A percentile compares a stretch with the other conserved stretches of the same genome.
Conservation (phyloP, 2,329 filamentous ascomycete genomes). For the Atkinsonella texensis region DNA sequence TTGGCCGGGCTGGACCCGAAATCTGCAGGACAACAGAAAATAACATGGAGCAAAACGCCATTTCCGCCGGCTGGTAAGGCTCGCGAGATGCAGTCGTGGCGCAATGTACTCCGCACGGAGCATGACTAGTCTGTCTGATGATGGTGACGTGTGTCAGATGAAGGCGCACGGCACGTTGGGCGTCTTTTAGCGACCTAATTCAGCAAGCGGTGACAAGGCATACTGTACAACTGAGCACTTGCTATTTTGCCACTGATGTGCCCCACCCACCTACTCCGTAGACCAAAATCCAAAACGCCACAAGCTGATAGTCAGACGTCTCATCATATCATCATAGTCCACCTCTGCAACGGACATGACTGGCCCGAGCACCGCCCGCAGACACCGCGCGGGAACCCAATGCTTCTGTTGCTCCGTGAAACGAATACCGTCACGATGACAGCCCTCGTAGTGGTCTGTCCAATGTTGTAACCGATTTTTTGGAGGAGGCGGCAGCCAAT, state of each 20-base stretch:
- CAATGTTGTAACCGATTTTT: conserved; percentile 2
- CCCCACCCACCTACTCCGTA: too few species aligned
- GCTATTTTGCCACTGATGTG: not conserved
- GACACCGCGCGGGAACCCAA: not conserved
- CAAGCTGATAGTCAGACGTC: not conserved
- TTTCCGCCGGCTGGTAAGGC: not conserved
- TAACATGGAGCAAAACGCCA: not conserved
- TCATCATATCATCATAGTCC: not conserved
- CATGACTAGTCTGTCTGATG: not conserved
- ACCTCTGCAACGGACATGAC: not conserved
- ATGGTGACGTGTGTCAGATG: not conserved
- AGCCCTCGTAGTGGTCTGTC: not conserved
- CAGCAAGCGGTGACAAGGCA: too few species aligned
- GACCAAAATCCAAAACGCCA: too few species aligned
- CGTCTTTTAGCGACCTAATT: not conserved
- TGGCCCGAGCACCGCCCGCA: not conserved
- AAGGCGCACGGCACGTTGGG: not conserved
- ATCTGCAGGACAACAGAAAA: not conserved
- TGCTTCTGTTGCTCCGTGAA: not conserved
- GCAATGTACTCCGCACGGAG: not conserved
- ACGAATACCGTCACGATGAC: conserved; percentile 1
- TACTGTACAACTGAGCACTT: too few species aligned
- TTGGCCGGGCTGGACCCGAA: not conserved
- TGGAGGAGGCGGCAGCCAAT: not conserved
- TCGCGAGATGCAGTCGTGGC: not conserved